Evolutionary conservation across 306 rosid species (phyloP), one percentile per base, ranked within the genome.

Genomic region (Trifolium pratense): DNA sequence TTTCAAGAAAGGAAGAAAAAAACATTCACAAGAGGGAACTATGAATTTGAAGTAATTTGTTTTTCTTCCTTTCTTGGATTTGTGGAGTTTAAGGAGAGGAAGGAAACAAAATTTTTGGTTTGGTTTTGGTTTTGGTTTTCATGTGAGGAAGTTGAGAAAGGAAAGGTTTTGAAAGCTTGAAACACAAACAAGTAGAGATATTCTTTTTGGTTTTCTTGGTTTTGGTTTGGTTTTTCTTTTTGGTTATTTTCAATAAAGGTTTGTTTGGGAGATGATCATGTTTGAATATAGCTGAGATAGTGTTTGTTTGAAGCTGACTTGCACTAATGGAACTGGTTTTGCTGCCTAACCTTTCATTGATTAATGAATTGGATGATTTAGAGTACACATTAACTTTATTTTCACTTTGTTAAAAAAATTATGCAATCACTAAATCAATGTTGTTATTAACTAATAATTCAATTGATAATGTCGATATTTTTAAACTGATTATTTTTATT

Each of bases 131-230:
- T 75, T 75, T 70, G 64, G 31, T 71, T 75, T 62, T 46, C 71
- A 52, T 61, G 36, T 26, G 60, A 62, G 75, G 80, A 40, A 37
- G 62, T 55, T 74, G 8, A 65, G 32, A 42, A 79, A 77, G 86
- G 48, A 49, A 86, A 68, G 70, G 53, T 13, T 17, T 39, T 45
- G 66, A 56, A 79, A 56, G 75, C 87, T 77, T 80, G 82, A 79
- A 80, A 80, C 64, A 65, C 86, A 84, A 86, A 83, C 86, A 83
- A 87, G 71, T 76, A 82, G 74, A 83, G 85, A 85, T 80, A 78
- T 84, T 81, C 87, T 80, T 86, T 80, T 42, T 42, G 64, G 75
- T 42, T 46, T 45, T 45, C 75, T 62, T 66, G 82, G 86, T 64
- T 73, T 80, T 51, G 79, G 83, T 76, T 82, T 84, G 64, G 71